Percentiles rank a stretch among this genome's conserved stretches.
phyloP scores from a whole-genome alignment of 345 rosid species.

The Hypericum perforatum region DNA sequence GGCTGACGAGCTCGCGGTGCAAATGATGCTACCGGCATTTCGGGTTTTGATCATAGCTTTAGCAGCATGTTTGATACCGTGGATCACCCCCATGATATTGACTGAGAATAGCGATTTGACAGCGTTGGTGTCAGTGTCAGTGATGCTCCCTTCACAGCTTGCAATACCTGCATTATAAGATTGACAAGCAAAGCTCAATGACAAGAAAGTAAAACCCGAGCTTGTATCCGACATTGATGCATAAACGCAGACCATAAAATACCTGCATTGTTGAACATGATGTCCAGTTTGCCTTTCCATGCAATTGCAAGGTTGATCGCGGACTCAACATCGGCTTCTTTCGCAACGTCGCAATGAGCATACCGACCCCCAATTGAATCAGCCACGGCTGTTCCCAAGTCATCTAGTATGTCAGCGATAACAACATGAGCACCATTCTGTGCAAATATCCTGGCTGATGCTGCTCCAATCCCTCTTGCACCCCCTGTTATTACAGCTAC shows the following conservation, averaged over 20 bases:
- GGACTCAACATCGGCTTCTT: slow-evolving; percentile 55
- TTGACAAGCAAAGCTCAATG: too few relatives aligned
- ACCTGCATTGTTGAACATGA: slow-evolving; percentile 40
- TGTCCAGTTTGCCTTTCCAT: slow-evolving; percentile 46
- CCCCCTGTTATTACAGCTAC: slow-evolving; percentile 79
- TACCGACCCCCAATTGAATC: slow-evolving; percentile 50
- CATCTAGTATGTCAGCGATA: slow-evolving; percentile 61
- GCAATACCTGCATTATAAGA: slow-evolving; percentile 18
- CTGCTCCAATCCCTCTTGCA: slow-evolving; percentile 86
- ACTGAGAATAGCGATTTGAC: slow-evolving; percentile 36
- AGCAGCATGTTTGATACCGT: slow-evolving; percentile 71
- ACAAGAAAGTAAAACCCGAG: too few relatives aligned
- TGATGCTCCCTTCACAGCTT: slow-evolving; percentile 46
- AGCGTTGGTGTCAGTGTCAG: slow-evolving; percentile 36
- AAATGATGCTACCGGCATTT: slow-evolving; percentile 55
- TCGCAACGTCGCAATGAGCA: slow-evolving; percentile 62
- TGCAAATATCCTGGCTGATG: slow-evolving; percentile 55
- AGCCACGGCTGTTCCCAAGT: slow-evolving; percentile 41
- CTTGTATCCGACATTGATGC: too few relatives aligned
- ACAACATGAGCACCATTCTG: slow-evolving; percentile 60
- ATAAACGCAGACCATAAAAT: neutral
- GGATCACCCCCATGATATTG: slow-evolving; percentile 55
- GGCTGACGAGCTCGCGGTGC: slow-evolving; percentile 73
- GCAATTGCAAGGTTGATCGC: slow-evolving; percentile 43
- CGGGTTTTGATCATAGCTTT: slow-evolving; percentile 53